phyloP scores from a whole-genome alignment of 2,329 filamentous ascomycete genomes.

The Calonectria honghensis region DNA sequence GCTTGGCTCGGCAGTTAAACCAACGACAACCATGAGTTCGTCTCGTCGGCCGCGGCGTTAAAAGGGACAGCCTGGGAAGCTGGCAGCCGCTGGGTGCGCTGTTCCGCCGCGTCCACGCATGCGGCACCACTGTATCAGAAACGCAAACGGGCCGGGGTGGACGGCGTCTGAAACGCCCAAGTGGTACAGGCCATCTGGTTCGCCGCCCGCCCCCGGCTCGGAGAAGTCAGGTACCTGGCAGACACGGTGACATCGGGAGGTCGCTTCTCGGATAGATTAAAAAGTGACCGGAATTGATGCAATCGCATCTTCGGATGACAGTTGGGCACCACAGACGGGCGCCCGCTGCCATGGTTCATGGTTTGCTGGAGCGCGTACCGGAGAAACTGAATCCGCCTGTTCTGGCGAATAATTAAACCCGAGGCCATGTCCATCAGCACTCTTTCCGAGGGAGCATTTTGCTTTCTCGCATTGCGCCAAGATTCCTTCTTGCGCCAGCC shows the following conservation, averaged over 20 bases:
- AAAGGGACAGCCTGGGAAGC: neutral
- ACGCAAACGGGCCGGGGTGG: conserved; percentile 25
- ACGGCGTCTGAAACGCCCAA: conserved; percentile 29
- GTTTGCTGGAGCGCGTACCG: neutral
- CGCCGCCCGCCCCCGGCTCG: conserved; percentile 1
- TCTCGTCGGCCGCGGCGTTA: conserved; percentile 1
- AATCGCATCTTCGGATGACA: conserved; percentile 34
- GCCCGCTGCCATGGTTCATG: conserved; percentile 19
- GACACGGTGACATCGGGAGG: conserved; percentile 14
- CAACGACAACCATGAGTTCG: neutral
- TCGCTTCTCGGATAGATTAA: conserved; percentile 31
- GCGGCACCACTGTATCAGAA: conserved; percentile 37
- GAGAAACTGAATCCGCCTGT: conserved; percentile 9
- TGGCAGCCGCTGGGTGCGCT: neutral
- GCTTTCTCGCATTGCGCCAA: neutral
- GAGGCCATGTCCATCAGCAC: neutral
- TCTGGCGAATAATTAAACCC: neutral
- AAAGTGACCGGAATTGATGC: conserved; percentile 6
- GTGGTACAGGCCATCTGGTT: neutral
- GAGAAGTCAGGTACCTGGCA: conserved; percentile 19
- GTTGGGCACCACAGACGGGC: conserved; percentile 7
- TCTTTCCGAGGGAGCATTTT: neutral
- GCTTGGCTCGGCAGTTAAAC: conserved; percentile 21
- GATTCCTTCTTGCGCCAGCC: neutral
- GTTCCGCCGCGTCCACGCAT: neutral